Conservation (phyloP, 148 eudicot species). For the Camellia japonica region DNA sequence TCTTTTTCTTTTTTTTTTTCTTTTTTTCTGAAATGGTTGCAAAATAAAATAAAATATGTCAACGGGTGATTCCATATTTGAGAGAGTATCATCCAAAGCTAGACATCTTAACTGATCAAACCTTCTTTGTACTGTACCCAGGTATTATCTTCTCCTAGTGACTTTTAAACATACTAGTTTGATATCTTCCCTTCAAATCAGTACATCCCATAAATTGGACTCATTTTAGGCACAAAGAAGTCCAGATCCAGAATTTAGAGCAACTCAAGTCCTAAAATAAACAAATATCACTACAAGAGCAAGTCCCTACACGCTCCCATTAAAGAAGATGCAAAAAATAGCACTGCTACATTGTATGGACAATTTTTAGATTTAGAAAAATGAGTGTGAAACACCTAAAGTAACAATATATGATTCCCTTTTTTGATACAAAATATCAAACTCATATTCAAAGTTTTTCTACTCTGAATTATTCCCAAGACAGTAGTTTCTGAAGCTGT, state of each 20-base stretch:
- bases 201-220: not conserved
- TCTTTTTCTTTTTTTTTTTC: not conserved
- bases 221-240: not conserved
- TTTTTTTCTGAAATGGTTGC: not conserved
- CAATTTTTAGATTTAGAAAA: not conserved
- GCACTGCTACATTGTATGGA: not conserved
- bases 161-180: not conserved
- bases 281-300: not conserved
- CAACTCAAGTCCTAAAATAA: not conserved
- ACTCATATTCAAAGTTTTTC: not conserved
- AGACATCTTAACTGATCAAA: too few relatives aligned
- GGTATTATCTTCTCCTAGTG: not conserved
- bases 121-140: too few relatives aligned
- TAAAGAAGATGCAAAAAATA: not conserved
- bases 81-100: not conserved
- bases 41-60: not conserved
- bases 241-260: not conserved
- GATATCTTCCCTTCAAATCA: not conserved
- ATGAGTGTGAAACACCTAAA: not conserved
- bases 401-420: not conserved
- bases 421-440: not conserved
- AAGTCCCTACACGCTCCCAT: too few relatives aligned
- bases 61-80: not conserved
- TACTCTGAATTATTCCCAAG: not conserved
- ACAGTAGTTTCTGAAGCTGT: not conserved